Conservation (phyloP, 768 basidiomycete species). For the Naganishia onofrii region DNA sequence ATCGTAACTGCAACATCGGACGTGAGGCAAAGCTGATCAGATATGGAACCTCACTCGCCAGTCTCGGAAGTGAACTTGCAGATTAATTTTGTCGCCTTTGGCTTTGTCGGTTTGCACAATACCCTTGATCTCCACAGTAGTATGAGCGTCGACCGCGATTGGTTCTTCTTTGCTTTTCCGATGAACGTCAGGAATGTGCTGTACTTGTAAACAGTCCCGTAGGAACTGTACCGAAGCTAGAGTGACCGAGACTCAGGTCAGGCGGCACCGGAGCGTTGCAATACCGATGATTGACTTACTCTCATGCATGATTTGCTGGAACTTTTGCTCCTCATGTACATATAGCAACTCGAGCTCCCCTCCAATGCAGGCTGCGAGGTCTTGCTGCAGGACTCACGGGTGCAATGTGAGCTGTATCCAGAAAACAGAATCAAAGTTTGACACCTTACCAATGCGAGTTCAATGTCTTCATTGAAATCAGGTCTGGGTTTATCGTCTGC, state of each 20-base stretch:
- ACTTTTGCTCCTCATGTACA: slow-evolving; percentile 40
- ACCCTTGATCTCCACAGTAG: neutral
- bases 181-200: slow-evolving; percentile 38
- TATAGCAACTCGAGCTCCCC: slow-evolving; percentile 48
- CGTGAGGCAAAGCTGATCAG: too few species aligned
- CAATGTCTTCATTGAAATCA: slow-evolving; percentile 36
- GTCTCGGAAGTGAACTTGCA: neutral
- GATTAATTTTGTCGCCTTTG: slow-evolving; percentile 6
- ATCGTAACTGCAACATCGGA: slow-evolving; percentile 5
- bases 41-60: too few species aligned
- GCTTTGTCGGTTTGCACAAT: slow-evolving; percentile 19
- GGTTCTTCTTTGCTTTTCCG: slow-evolving; percentile 22
- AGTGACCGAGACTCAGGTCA: neutral
- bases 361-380: slow-evolving; percentile 48
- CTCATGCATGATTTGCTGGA: slow-evolving; percentile 46
- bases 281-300: neutral
- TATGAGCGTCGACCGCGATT: neutral
- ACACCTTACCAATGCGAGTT: slow-evolving; percentile 31
- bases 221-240: slow-evolving; percentile 49
- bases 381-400: slow-evolving; percentile 11
- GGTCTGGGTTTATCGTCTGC: slow-evolving; percentile 42
- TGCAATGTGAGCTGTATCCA: neutral
- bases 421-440: neutral
- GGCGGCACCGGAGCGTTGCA: neutral
- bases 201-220: slow-evolving; percentile 44